Conservation (phyloP, 495 filamentous ascomycete genomes). For the Apodospora peruviana region DNA sequence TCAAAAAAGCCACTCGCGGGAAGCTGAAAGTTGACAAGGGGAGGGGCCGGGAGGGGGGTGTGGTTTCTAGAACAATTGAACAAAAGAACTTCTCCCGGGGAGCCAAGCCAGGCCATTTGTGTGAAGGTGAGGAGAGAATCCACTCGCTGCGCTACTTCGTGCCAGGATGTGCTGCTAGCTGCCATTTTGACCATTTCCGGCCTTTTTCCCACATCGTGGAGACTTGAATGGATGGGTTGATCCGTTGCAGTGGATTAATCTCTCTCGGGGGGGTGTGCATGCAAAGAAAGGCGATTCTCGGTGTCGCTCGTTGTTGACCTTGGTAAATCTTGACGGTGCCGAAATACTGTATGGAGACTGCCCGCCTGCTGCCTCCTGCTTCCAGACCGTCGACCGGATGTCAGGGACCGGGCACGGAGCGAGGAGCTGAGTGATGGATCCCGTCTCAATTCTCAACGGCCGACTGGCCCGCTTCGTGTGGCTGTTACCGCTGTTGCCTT, state of each 20-base stretch:
- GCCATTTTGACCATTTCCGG: slow-evolving; percentile 6
- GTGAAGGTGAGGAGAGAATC: slow-evolving; percentile 29
- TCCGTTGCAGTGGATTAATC: slow-evolving; percentile 30
- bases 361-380: too few relatives aligned
- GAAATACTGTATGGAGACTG: slow-evolving; percentile 13
- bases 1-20: slow-evolving; percentile 15
- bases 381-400: neutral
- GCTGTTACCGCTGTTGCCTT: too few relatives aligned
- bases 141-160: slow-evolving; percentile 16
- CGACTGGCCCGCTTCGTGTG: too few relatives aligned
- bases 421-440: slow-evolving; percentile 1
- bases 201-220: slow-evolving; percentile 7
- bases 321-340: neutral
- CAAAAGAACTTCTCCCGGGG: slow-evolving; percentile 5
- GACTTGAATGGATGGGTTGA: slow-evolving; percentile 20
- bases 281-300: slow-evolving; percentile 6
- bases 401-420: neutral
- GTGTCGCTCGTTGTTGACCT: neutral
- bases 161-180: slow-evolving; percentile 14
- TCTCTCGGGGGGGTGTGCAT: slow-evolving; percentile 17
- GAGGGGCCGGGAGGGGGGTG: slow-evolving; percentile 21
- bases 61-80: slow-evolving; percentile 26
- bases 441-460: too few relatives aligned
- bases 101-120: slow-evolving; percentile 15
- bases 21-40: neutral